Evolutionary conservation across 192 early-diverging fungal species (phyloP).

Genomic region (Gigaspora rosea): DNA sequence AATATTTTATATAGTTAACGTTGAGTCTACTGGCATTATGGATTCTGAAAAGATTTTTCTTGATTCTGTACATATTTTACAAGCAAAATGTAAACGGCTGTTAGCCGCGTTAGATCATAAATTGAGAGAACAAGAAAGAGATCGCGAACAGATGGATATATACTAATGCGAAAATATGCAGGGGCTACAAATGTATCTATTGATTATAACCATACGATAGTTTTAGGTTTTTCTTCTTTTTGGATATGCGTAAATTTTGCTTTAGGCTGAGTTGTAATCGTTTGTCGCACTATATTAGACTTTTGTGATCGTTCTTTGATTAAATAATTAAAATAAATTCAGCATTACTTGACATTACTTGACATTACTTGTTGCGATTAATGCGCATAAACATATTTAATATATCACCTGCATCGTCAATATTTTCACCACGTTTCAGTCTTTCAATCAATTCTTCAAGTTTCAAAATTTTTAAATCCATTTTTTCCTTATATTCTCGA

Average conservation of each 20-base stretch:
- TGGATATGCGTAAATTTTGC: too few species aligned
- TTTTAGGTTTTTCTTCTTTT: too few species aligned
- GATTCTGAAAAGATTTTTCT: conserved; percentile 75
- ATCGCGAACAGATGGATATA: not conserved
- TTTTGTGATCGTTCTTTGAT: too few species aligned
- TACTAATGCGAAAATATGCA: not conserved
- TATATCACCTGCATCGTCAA: not conserved
- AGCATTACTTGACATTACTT: not conserved
- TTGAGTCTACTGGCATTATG: conserved; percentile 87
- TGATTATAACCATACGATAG: too few species aligned
- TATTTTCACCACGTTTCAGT: not conserved
- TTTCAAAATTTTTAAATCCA: not conserved
- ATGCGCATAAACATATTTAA: not conserved
- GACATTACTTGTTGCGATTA: not conserved
- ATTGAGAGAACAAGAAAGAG: conserved; percentile 1
- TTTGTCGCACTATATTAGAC: too few species aligned
- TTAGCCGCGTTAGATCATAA: conserved; percentile 55
- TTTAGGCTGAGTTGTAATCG: too few species aligned
- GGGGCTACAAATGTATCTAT: too few species aligned
- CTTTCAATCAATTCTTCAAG: not conserved
- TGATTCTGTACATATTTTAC: conserved; percentile 77
- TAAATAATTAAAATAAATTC: too few species aligned
- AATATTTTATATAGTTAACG: conserved; percentile 57
- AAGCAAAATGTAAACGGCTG: conserved; percentile 76
- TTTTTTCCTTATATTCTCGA: conserved; percentile 3